A percentile compares a stretch with the other conserved stretches of the same genome.
phyloP scores from a whole-genome alignment of 2,329 filamentous ascomycete species.

The Xylaria polymorpha region DNA sequence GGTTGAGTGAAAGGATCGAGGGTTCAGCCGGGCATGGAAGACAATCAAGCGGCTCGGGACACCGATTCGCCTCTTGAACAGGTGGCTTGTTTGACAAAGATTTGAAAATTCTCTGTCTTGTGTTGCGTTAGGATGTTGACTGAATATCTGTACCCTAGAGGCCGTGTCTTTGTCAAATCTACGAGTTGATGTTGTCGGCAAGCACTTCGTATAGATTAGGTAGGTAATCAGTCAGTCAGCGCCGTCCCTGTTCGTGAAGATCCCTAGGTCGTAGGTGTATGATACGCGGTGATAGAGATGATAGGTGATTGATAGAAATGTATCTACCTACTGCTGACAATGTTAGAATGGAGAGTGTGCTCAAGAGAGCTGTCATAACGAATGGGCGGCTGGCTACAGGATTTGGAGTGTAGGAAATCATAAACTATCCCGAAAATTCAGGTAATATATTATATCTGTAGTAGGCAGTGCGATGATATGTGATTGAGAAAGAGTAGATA shows the following conservation, averaged over 20 bases:
- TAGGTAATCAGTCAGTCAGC: not conserved
- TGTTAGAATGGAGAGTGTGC: not conserved
- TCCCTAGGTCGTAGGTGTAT: not conserved
- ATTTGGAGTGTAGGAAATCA: not conserved
- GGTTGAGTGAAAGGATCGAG: slow-evolving; percentile 35
- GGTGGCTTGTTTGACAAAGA: slow-evolving; percentile 40
- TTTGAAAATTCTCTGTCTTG: slow-evolving; percentile 32
- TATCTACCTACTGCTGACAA: not conserved
- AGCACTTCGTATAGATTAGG: not conserved
- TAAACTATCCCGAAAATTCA: not conserved
- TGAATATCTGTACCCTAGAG: not conserved
- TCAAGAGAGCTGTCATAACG: not conserved
- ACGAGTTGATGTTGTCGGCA: not conserved
- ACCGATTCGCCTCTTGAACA: slow-evolving; percentile 22
- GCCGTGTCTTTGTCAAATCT: slow-evolving; percentile 21
- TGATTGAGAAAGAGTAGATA: no score
- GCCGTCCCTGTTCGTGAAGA: not conserved
- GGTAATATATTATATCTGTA: no score
- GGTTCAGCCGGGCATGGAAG: slow-evolving; percentile 11
- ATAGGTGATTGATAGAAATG: not conserved
- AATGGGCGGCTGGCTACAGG: not conserved
- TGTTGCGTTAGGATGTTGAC: slow-evolving; percentile 24
- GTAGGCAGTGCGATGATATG: no score
- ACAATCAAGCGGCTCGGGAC: slow-evolving; percentile 21
- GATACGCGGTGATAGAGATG: not conserved